Evolutionary conservation across 2,329 filamentous ascomycete species (phyloP).

Genomic region (Raffaelea arxii): DNA sequence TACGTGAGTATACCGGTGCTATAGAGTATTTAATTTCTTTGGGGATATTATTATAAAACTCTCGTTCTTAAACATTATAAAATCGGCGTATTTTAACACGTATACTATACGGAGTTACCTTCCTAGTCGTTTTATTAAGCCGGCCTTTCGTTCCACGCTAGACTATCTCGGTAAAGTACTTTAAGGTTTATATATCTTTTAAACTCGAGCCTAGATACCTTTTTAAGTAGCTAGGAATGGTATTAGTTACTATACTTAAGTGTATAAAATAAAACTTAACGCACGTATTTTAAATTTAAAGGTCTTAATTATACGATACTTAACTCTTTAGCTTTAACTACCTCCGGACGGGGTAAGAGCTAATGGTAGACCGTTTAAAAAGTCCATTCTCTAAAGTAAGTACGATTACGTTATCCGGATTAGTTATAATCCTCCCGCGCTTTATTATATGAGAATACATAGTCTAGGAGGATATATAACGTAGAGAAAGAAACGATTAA

Average conservation of each 20-base stretch:
- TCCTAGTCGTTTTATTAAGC: slow-evolving; percentile 3
- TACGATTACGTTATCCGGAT: slow-evolving; percentile 3
- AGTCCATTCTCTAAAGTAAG: slow-evolving; percentile 3
- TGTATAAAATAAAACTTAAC: background rate
- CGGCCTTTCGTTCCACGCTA: slow-evolving; percentile 3
- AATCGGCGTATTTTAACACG: slow-evolving; percentile 5
- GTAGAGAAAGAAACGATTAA: too few relatives aligned
- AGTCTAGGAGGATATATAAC: background rate
- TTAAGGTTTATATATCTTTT: slow-evolving; percentile 6
- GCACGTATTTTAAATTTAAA: slow-evolving; percentile 3
- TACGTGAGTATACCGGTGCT: slow-evolving; percentile 1
- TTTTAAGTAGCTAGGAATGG: background rate
- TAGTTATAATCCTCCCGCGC: background rate
- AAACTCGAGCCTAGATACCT: background rate
- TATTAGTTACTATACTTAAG: background rate
- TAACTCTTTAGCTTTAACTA: slow-evolving; percentile 2
- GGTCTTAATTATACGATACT: slow-evolving; percentile 2
- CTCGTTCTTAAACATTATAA: slow-evolving; percentile 4
- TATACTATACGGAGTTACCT: slow-evolving; percentile 2
- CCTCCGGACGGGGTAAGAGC: slow-evolving; percentile 2
- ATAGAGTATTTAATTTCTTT: slow-evolving; percentile 6
- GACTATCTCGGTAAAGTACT: slow-evolving; percentile 5
- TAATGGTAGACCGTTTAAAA: slow-evolving; percentile 3
- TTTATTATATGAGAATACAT: background rate
- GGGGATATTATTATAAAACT: slow-evolving; percentile 1